Percentiles rank a stretch among this genome's conserved stretches.
Evolutionary conservation across 345 rosid species (phyloP).

Genomic region (Rhizophora mangle): DNA sequence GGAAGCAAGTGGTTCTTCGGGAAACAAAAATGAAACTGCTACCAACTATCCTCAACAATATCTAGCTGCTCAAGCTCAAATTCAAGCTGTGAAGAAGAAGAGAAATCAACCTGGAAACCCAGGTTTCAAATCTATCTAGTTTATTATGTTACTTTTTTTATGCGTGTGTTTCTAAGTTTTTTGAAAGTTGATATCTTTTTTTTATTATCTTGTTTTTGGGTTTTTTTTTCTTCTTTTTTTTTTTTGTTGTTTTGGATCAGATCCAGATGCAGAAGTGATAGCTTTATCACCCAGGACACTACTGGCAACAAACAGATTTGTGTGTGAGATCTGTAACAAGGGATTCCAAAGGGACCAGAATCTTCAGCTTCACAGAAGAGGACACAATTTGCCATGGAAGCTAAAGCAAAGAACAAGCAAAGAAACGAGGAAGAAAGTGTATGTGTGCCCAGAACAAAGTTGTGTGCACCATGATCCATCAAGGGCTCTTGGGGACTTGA

Average conservation of each 20-base stretch:
- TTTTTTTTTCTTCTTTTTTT: not conserved
- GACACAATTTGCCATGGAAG: conserved; percentile 92
- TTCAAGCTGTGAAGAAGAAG: conserved; percentile 45
- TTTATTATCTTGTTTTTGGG: not conserved
- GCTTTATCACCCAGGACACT: conserved; percentile 74
- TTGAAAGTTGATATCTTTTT: not conserved
- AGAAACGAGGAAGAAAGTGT: conserved; percentile 65
- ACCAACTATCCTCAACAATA: conserved; percentile 38
- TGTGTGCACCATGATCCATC: conserved; percentile 73
- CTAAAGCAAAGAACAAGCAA: conserved; percentile 78
- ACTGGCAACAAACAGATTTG: conserved; percentile 72
- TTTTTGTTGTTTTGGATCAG: conserved; percentile 21
- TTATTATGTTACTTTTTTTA: not conserved
- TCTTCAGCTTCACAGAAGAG: conserved; percentile 80
- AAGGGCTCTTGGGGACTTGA: conserved; percentile 75
- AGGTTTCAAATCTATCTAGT: conserved; percentile 36
- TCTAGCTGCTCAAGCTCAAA: conserved; percentile 33
- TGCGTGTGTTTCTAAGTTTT: not conserved
- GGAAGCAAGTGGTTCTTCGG: conserved; percentile 75
- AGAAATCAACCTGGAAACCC: conserved; percentile 94
- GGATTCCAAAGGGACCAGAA: conserved; percentile 91
- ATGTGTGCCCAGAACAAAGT: conserved; percentile 62
- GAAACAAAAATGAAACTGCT: conserved; percentile 48
- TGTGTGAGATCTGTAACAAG: conserved; percentile 88
- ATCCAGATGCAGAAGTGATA: conserved; percentile 87